Evolutionary conservation across 306 rosid genomes (phyloP), one percentile per base, ranked within the genome.

Genomic region (Cicer bijugum): DNA sequence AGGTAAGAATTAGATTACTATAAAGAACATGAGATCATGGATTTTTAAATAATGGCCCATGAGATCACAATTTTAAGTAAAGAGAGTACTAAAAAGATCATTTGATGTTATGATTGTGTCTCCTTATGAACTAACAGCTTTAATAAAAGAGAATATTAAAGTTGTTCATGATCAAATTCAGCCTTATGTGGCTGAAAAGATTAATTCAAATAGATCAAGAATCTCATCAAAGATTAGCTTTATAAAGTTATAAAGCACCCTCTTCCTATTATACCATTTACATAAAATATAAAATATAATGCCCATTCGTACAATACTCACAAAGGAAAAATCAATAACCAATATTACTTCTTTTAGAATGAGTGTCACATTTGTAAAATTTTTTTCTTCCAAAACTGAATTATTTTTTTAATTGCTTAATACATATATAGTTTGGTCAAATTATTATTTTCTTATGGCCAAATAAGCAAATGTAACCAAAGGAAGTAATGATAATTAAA

Each of bases 61-160:
- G 37, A 57, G 4, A 28, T 59, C 10, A 35, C 14, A 23, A 57
- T 57, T 23, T 57, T 57, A 33, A 59, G 15, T 64, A 42, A 42
- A 37, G 17, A 1, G 56, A 42, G 2, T 56, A 20, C 9, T 45
- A 66, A 66, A 66, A 67, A 67, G 56, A 67, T 45, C 57, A 75
- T 46, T 74, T 50, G 46, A 74, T 63, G 10, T 23, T 69, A 53
- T 73, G 69, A 67, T 48, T 74, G 77, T 51, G 72, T 45, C 17
- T 45, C 56, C 72, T 44, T 67, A 51, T 67, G 53, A 80, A 65
- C 43, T 7, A 83, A 46, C 83, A 71, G 1, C 72, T 67, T 73
- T 82, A 50, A 62, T 50, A 82, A 86, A 81, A 75, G 76, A 71
- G 52, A 43, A 72, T 15, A 53, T 71, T 76, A 69, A 73, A 73